These are phyloP conservation scores for Trypanosoma congolense DNA, from an alignment of 208 protist species.

Conservation along the genomic window DNA sequence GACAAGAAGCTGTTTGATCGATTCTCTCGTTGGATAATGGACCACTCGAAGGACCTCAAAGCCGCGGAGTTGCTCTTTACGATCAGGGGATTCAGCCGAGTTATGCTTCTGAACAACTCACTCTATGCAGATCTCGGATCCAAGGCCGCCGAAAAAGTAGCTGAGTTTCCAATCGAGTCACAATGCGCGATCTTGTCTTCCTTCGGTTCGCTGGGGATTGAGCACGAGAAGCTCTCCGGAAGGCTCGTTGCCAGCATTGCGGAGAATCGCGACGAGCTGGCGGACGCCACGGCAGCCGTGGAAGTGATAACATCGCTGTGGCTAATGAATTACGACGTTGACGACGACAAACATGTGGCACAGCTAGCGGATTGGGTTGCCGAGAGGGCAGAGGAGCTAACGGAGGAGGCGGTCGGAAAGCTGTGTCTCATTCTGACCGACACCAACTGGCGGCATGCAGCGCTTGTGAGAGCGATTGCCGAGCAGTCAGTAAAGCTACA, in stretches of 20 bases:
- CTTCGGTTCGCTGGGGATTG: slow-evolving; percentile 47
- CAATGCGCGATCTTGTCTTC: slow-evolving; percentile 55
- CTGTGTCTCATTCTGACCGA: slow-evolving; percentile 56
- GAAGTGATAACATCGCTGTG: slow-evolving; percentile 59
- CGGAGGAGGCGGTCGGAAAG: slow-evolving; percentile 32
- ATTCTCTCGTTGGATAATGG: slow-evolving; percentile 28
- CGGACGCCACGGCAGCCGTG: slow-evolving; percentile 40
- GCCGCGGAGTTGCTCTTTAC: slow-evolving; percentile 56
- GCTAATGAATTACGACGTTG: slow-evolving; percentile 50
- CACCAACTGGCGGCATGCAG: slow-evolving; percentile 33
- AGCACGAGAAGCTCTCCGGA: slow-evolving; percentile 27
- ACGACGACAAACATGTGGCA: slow-evolving; percentile 6
- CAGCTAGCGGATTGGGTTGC: slow-evolving; percentile 37
- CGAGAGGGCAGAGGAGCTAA: slow-evolving; percentile 34
- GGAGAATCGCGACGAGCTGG: slow-evolving; percentile 19
- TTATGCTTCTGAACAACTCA: slow-evolving; percentile 50
- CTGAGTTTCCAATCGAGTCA: slow-evolving; percentile 44
- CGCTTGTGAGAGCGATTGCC: slow-evolving; percentile 49
- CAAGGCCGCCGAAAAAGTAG: slow-evolving; percentile 21
- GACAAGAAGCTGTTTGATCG: slow-evolving; percentile 63
- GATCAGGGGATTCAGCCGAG: slow-evolving; percentile 55
- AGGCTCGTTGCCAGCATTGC: slow-evolving; percentile 27
- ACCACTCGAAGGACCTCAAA: slow-evolving; percentile 31
- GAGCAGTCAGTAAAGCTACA: slow-evolving; percentile 38
- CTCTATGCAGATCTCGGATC: slow-evolving; percentile 61